Conservation (phyloP, 345 rosid genomes). For the Atalantia buxifolia region DNA sequence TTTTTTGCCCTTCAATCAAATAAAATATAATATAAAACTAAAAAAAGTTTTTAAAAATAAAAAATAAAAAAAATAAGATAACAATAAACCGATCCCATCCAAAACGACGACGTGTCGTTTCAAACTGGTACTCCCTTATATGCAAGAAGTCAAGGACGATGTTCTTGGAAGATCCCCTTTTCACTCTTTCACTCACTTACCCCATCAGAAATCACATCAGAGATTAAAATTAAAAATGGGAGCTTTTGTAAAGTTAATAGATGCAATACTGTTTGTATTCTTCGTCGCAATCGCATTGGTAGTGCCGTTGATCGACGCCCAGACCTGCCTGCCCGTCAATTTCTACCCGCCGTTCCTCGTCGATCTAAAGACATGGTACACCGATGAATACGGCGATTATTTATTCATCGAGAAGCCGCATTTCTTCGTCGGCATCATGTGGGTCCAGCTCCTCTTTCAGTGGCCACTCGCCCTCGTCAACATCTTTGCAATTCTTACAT, state of each 20-base stretch:
- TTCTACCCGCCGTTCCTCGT: constrained; percentile 52
- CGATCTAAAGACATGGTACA: constrained; percentile 44
- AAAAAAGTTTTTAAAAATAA: too few relatives aligned
- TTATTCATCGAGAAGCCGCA: constrained; percentile 62
- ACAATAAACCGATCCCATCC: not conserved
- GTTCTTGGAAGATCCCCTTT: not conserved
- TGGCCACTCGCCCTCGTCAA: constrained; percentile 76
- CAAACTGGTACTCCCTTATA: not conserved
- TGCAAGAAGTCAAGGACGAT: not conserved
- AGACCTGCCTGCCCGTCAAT: constrained; percentile 43
- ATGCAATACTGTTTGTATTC: constrained; percentile 46
- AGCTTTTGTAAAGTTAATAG: constrained; percentile 50
- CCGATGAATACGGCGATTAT: constrained; percentile 53
- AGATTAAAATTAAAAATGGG: constrained; percentile 40
- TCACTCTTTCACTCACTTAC: not conserved
- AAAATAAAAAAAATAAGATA: too few relatives aligned
- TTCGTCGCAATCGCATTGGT: constrained; percentile 49
- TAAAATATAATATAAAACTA: too few relatives aligned
- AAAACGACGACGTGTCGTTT: not conserved
- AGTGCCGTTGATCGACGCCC: constrained; percentile 62
- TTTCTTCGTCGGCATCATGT: constrained; percentile 65
- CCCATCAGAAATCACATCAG: not conserved
- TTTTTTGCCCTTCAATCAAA: too few relatives aligned
- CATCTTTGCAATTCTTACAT: constrained; percentile 47
- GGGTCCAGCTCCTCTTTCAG: constrained; percentile 65